Percentiles rank a stretch among this genome's conserved stretches.
phyloP scores from a whole-genome alignment of 805 yeast species.

The Debaryomyces castellii region DNA sequence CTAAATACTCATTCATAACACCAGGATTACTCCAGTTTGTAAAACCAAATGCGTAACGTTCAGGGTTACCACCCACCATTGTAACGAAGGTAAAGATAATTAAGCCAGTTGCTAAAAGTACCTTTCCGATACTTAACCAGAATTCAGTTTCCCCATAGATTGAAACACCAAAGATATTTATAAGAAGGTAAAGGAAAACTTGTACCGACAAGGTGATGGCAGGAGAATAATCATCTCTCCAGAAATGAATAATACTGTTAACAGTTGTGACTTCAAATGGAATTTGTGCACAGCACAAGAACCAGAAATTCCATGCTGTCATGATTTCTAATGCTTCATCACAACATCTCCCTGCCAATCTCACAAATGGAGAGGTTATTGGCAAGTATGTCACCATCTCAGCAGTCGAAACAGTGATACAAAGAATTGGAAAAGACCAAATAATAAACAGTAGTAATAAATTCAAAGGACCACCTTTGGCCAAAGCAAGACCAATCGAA shows the following conservation, averaged over 20 bases:
- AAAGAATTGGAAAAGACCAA: conserved; percentile 70
- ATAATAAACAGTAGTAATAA: conserved; percentile 61
- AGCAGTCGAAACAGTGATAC: conserved; percentile 69
- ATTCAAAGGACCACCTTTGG: conserved; percentile 69
- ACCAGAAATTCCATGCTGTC: conserved; percentile 81
- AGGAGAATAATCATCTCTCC: conserved; percentile 76
- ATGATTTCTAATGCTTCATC: conserved; percentile 74
- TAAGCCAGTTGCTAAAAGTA: conserved; percentile 71
- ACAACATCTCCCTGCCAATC: conserved; percentile 71
- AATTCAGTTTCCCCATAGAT: conserved; percentile 83
- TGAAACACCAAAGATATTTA: conserved; percentile 71
- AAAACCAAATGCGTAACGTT: conserved; percentile 54
- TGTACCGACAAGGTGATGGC: conserved; percentile 70
- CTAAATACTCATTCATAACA: conserved; percentile 27
- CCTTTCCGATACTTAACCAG: conserved; percentile 66
- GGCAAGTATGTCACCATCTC: conserved; percentile 81
- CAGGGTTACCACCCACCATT: conserved; percentile 87
- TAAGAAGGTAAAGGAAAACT: conserved; percentile 56
- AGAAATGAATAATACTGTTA: conserved; percentile 73
- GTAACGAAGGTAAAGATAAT: conserved; percentile 73
- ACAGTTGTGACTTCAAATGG: conserved; percentile 85
- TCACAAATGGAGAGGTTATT: conserved; percentile 71
- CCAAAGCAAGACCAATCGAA: conserved; percentile 63
- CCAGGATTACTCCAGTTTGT: conserved; percentile 44
- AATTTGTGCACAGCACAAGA: conserved; percentile 71